phyloP scores from a whole-genome alignment of 768 basidiomycete species.

The Harrya chromipes region DNA sequence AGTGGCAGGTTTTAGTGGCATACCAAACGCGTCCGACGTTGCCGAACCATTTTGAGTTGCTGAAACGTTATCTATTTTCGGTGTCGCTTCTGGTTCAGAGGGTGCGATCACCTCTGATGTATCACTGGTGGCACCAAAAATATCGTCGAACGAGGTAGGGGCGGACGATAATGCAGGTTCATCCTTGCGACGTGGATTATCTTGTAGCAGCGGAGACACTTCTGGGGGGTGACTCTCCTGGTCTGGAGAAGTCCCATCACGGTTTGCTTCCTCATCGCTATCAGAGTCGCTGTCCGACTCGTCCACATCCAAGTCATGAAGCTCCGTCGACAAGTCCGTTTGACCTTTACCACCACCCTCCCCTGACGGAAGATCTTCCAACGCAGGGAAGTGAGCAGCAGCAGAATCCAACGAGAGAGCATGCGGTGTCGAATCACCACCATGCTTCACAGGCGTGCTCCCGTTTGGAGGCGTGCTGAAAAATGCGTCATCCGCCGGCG shows the following conservation, averaged over 20 bases:
- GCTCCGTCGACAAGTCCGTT: conserved; percentile 50
- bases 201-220: neutral
- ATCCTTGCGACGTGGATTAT: conserved; percentile 3
- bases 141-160: conserved; percentile 50
- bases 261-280: conserved; percentile 43
- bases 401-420: conserved; percentile 26
- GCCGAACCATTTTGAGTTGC: conserved; percentile 17
- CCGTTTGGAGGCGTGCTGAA: conserved; percentile 62
- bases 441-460: conserved; percentile 23
- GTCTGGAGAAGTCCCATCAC: conserved; percentile 23
- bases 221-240: conserved; percentile 19
- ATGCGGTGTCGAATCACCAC: conserved; percentile 13
- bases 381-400: conserved; percentile 35
- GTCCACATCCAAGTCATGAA: conserved; percentile 57
- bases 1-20: conserved; percentile 17
- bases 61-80: conserved; percentile 18
- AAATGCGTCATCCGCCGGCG: conserved; percentile 44
- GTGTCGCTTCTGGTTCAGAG: conserved; percentile 15
- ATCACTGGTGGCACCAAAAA: conserved; percentile 41
- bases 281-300: conserved; percentile 55
- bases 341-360: conserved; percentile 34
- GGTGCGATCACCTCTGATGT: conserved; percentile 19
- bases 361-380: conserved; percentile 29
- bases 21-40: conserved; percentile 42
- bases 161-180: conserved; percentile 4